These are phyloP conservation scores for Nemania diffusa DNA, from an alignment of 2,329 filamentous ascomycete species.

Conservation along the genomic window DNA sequence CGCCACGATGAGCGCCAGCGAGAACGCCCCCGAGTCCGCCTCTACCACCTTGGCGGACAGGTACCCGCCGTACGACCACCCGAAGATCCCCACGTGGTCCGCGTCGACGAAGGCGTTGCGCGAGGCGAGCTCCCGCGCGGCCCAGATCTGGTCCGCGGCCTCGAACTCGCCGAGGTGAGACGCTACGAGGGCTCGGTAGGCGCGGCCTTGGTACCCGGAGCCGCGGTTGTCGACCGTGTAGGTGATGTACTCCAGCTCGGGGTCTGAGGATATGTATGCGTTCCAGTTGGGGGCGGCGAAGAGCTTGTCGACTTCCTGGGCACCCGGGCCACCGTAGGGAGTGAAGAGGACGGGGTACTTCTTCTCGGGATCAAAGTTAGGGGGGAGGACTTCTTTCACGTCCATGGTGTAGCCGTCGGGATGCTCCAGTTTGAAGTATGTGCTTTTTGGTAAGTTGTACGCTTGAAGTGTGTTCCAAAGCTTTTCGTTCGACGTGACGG, in stretches of 20 bases:
- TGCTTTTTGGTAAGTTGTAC: conserved; percentile 72
- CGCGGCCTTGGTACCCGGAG: conserved; percentile 71
- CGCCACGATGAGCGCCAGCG: conserved; percentile 70
- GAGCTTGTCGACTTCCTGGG: conserved; percentile 68
- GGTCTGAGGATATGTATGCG: conserved; percentile 73
- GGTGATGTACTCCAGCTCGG: conserved; percentile 74
- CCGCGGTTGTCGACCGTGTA: conserved; percentile 76
- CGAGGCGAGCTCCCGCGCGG: conserved; percentile 64
- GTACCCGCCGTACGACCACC: conserved; percentile 76
- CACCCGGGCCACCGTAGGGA: conserved; percentile 74
- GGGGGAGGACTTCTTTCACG: conserved; percentile 72
- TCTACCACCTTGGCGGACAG: conserved; percentile 74
- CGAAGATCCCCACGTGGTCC: conserved; percentile 72
- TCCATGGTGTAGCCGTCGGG: conserved; percentile 70
- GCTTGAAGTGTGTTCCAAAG: conserved; percentile 65
- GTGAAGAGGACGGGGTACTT: conserved; percentile 75
- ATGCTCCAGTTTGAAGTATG: conserved; percentile 70
- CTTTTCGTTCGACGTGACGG: conserved; percentile 68
- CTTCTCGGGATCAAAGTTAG: conserved; percentile 69
- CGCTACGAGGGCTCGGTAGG: conserved; percentile 68
- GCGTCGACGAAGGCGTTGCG: conserved; percentile 65
- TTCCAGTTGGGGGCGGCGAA: conserved; percentile 68
- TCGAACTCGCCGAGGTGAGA: conserved; percentile 71
- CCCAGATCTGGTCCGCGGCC: conserved; percentile 74
- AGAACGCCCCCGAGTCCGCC: conserved; percentile 68